A percentile compares a stretch with the other conserved stretches of the same genome.
phyloP scores from a whole-genome alignment of 139 green algal species.

The Micractinium conductrix region DNA sequence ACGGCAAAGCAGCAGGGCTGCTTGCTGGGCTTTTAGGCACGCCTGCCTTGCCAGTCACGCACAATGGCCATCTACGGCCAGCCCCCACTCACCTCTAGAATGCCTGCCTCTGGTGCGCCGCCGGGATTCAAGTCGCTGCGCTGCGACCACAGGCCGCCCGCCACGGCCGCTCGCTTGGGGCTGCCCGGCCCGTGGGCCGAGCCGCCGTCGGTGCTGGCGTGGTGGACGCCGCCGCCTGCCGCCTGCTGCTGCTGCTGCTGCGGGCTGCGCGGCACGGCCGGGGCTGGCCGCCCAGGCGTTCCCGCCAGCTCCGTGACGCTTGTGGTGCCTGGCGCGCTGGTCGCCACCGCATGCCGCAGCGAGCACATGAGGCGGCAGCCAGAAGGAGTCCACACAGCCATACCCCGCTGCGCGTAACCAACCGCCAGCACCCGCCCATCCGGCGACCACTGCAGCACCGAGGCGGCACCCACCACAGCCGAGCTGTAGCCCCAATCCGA shows the following conservation, averaged over 20 bases:
- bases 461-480: conserved; percentile 52
- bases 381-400: conserved; percentile 79
- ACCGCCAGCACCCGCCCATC: conserved; percentile 70
- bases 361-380: conserved; percentile 86
- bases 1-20: too few species aligned
- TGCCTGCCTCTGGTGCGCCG: conserved; percentile 1
- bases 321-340: background rate
- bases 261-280: background rate
- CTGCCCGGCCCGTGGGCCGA: background rate
- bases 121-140: background rate
- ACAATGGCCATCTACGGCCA: too few species aligned
- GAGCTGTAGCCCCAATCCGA: conserved; percentile 71
- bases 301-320: background rate
- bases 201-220: background rate
- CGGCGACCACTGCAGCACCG: conserved; percentile 73
- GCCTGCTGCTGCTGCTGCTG: background rate
- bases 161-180: background rate
- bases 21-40: too few species aligned
- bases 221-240: background rate
- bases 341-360: conserved; percentile 58
- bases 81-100: conserved; percentile 31
- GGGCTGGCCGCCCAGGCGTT: background rate
- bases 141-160: background rate
- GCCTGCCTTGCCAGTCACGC: too few species aligned
- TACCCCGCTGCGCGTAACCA: conserved; percentile 69